Base-by-base conservation (phyloP, 2,329 filamentous ascomycete genomes). In the Microdochium nivale region DNA sequence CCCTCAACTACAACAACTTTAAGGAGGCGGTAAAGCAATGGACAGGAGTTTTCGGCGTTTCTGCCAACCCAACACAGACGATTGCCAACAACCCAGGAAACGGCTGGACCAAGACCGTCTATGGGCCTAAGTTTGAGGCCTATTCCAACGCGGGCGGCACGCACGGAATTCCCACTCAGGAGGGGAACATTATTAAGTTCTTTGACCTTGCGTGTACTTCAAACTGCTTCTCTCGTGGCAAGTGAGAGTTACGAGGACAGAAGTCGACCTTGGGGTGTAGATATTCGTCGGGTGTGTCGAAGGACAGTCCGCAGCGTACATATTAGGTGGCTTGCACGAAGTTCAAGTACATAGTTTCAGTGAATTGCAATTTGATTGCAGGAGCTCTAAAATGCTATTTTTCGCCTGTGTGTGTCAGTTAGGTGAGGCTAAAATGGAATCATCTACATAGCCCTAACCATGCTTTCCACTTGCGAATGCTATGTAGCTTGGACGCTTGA, bases 31-130 rank as follows among this genome's bases (percentile, higher is more conserved):
- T 69, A 46, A 67, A 68, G 51, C 57, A 69, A 56, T 69, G 66
- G 67, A 63, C 64, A n/a, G 62, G 64, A 16, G 66, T 77, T 3
- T 64, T 67, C 33, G 70, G 70, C 8, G 59, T 60, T 49, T 48
- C 58, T 40, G 52, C 47, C 5, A 56, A 53, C 30, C 51, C 56
- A 10, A 33, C 48, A 2, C 52, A 47, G 10, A 57, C 54, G 19
- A 54, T 55, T 43, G 51, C 51, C 14, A 49, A 53, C 47, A 55
- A 51, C 14, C 58, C 59, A 1, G 49, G 44, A 16, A 49, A 33
- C 14, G 54, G 52, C 9, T 61, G 56, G 48, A 59, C 57, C 4
- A 54, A 55, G 27, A 57, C 59, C 51, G 53, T 59, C 19, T 61
- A 54, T 43, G 59, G 59, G 13, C 51, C 54, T 2, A 56, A 56